Conservation (phyloP, 495 filamentous ascomycete species). For the Aspergillus ellipticus region DNA sequence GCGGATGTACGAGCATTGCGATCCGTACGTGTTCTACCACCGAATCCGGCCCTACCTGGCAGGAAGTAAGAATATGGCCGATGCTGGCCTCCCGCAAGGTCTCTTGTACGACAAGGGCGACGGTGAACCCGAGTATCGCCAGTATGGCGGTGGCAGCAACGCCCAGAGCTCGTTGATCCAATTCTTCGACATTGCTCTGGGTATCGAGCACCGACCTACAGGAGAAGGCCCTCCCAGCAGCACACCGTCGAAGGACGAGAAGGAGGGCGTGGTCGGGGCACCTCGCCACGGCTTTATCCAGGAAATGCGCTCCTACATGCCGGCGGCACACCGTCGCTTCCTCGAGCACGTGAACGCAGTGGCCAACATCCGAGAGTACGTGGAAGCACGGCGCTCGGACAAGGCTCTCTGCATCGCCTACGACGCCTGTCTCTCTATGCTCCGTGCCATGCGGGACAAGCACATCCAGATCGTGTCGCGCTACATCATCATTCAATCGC, state of each 20-base stretch:
- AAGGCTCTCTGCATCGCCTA: conserved; percentile 71
- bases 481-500: conserved; percentile 77
- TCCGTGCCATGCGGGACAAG: conserved; percentile 85
- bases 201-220: conserved; percentile 87
- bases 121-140: conserved; percentile 61
- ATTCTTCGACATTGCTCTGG: conserved; percentile 90
- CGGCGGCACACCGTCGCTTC: conserved; percentile 85
- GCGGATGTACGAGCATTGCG: conserved; percentile 89
- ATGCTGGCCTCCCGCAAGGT: conserved; percentile 82
- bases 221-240: conserved; percentile 54
- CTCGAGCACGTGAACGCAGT: conserved; percentile 73
- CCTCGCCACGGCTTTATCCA: conserved; percentile 85
- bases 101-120: conserved; percentile 80
- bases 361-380: conserved; percentile 85
- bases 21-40: conserved; percentile 91
- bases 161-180: conserved; percentile 94
- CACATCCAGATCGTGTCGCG: conserved; percentile 95
- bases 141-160: conserved; percentile 88
- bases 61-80: conserved; percentile 94
- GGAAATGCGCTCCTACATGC: conserved; percentile 98
- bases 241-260: conserved; percentile 24
- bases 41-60: conserved; percentile 91
- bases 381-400: conserved; percentile 60
- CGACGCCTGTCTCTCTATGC: conserved; percentile 87
- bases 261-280: conserved; percentile 50